Conservation (phyloP, 1,284 basidiomycete genomes). For the Naganishia liquefaciens region DNA sequence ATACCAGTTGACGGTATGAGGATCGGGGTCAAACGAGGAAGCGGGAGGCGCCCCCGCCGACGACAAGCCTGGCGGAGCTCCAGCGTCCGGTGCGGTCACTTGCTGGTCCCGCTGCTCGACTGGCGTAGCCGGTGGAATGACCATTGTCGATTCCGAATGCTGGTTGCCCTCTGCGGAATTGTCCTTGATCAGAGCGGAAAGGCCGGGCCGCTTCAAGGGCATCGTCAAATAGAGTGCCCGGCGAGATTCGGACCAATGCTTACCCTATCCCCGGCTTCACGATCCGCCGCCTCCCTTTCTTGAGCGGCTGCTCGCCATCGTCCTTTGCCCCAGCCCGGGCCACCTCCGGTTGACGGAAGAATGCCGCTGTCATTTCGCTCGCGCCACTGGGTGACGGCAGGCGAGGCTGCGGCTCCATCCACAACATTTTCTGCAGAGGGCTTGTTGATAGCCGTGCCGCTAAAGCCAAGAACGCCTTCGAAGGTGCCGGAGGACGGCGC, state of each 20-base stretch:
- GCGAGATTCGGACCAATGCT: not conserved
- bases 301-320: slow-evolving; percentile 49
- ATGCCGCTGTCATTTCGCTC: slow-evolving; percentile 24
- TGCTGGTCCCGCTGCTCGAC: slow-evolving; percentile 29
- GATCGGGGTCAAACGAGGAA: slow-evolving; percentile 43
- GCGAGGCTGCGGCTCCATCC: slow-evolving; percentile 24
- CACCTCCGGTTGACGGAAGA: slow-evolving; percentile 39
- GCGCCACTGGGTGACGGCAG: slow-evolving; percentile 27
- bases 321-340: slow-evolving; percentile 49
- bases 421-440: slow-evolving; percentile 18
- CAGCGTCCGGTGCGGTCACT: not conserved
- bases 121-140: slow-evolving; percentile 30
- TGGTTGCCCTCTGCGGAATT: slow-evolving; percentile 21
- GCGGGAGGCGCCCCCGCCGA: slow-evolving; percentile 8
- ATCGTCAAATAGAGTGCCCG: too few species aligned
- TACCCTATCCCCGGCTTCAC: slow-evolving; percentile 38
- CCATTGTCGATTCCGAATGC: slow-evolving; percentile 27
- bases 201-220: slow-evolving; percentile 32
- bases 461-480: slow-evolving; percentile 53
- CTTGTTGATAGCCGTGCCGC: slow-evolving; percentile 35
- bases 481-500: slow-evolving; percentile 45
- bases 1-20: slow-evolving; percentile 78
- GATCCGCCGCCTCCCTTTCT: slow-evolving; percentile 31
- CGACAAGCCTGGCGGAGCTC: slow-evolving; percentile 1
- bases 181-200: slow-evolving; percentile 30